Conservation (phyloP, 2,329 filamentous ascomycete species). For the Exophiala calicioides region DNA sequence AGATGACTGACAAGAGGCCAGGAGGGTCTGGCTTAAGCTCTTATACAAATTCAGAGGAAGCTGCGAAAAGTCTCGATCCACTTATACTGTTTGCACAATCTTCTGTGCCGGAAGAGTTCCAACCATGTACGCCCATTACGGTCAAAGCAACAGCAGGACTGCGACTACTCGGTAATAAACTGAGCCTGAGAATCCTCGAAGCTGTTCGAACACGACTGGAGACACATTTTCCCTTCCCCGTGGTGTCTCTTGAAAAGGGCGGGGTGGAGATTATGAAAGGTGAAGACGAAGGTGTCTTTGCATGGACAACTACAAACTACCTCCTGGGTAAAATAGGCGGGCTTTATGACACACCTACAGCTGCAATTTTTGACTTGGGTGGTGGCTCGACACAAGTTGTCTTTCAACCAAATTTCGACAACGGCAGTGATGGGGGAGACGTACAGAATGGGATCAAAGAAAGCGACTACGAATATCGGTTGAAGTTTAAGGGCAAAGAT, state of each 20-base stretch:
- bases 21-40: constrained; percentile 80
- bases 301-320: constrained; percentile 99
- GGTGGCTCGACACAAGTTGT: constrained; percentile 98
- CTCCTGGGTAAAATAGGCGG: constrained; percentile 95
- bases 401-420: constrained; percentile 91
- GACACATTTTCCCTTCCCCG: constrained; percentile 88
- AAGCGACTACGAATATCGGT: constrained; percentile 93
- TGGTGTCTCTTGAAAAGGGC: constrained; percentile 79
- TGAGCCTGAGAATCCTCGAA: constrained; percentile 79
- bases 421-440: constrained; percentile 67
- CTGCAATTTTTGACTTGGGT: constrained; percentile 92
- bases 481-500: constrained; percentile 84
- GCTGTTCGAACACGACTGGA: constrained; percentile 84
- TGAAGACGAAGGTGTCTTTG: constrained; percentile 94
- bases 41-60: constrained; percentile 82
- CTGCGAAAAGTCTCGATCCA: constrained; percentile 84
- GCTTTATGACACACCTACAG: constrained; percentile 84
- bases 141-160: constrained; percentile 97
- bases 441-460: constrained; percentile 82
- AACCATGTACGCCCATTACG: constrained; percentile 87
- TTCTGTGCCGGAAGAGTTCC: constrained; percentile 82
- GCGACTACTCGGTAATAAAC: constrained; percentile 77
- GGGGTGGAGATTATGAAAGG: constrained; percentile 98
- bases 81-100: constrained; percentile 84
- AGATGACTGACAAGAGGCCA: constrained; percentile 84